Evolutionary conservation across 106 monocot genomes (phyloP).

Genomic region (Narthecium ossifragum): DNA sequence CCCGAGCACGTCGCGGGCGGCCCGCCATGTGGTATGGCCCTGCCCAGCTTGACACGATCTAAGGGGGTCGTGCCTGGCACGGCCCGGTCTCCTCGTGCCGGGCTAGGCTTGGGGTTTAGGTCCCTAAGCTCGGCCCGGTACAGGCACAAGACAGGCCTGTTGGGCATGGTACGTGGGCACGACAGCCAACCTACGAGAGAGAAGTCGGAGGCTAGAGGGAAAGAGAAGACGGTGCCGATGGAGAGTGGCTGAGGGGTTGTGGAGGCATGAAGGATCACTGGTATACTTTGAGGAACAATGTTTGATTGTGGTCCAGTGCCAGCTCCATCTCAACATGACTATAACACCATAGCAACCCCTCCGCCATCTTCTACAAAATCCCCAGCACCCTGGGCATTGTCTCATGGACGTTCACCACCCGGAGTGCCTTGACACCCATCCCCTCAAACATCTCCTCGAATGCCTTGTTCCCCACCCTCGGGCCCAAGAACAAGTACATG

Average conservation of each 20-base stretch:
- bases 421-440: slow-evolving; percentile 49
- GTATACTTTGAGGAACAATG: slow-evolving; percentile 79
- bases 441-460: slow-evolving; percentile 63
- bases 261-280: slow-evolving; percentile 44
- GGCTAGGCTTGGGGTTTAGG: no score
- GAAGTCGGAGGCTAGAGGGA: neutral
- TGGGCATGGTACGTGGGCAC: no score
- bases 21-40: no score
- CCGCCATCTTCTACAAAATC: slow-evolving; percentile 21
- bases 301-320: slow-evolving; percentile 51
- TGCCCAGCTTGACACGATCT: no score
- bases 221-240: slow-evolving; percentile 71
- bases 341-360: slow-evolving; percentile 63
- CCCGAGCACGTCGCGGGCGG: no score
- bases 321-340: slow-evolving; percentile 79
- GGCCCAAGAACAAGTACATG: slow-evolving; percentile 73
- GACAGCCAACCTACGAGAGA: no score
- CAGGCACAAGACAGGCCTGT: no score
- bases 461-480: slow-evolving; percentile 67
- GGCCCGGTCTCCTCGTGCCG: no score
- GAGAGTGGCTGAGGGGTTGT: slow-evolving; percentile 74
- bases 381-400: slow-evolving; percentile 46
- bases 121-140: no score
- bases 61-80: no score
- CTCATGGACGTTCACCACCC: slow-evolving; percentile 85